Evolutionary conservation across 305 asterid genomes (phyloP), one percentile per base, ranked within the genome.

Genomic region (Plantago rigida): DNA sequence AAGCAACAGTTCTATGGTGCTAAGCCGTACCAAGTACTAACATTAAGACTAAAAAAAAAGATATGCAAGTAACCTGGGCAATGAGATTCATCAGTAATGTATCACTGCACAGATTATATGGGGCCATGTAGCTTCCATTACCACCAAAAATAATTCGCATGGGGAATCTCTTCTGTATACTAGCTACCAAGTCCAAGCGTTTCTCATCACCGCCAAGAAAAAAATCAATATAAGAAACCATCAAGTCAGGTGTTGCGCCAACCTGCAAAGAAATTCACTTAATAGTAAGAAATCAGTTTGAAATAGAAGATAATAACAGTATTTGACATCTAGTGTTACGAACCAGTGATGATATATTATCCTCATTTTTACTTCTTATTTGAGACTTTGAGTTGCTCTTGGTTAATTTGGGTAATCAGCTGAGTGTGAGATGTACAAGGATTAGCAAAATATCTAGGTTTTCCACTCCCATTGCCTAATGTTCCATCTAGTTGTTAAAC

Each of bases 201-300:
- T 85, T 90, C 81, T 90, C 97, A 74, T 90, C 97, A 72, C 95
- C 97, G 19, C 97, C 97, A 49, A 90, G 94, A 84, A 85, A 90
- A 74, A 90, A 90, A 76, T 90, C 97, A 64, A 90, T 85, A 72
- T 87, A 90, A 50, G 93, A 85, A 69, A 85, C 88, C 90, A 87
- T 79, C 89, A 90, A 82, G 74, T 90, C 97, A 62, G 96, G 89
- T 61, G 95, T 85, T 61, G 97, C 97, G 73, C 97, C 97, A 62
- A 90, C 97, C 96, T 87, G 90, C 69, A 82, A 70, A 62, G 22
- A 62, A 39, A 53, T 36, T 50, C 60, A 71, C 39, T 59, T 24
- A 31, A 31, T 42, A 22, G n/a, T 52, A 58, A 19, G 29, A 34
- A 22, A 22, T 22, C 26, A 22, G 26, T 22, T 22, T 22, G 26